Conservation (phyloP, 2,329 filamentous ascomycete species). For the Aspergillus jensenii region DNA sequence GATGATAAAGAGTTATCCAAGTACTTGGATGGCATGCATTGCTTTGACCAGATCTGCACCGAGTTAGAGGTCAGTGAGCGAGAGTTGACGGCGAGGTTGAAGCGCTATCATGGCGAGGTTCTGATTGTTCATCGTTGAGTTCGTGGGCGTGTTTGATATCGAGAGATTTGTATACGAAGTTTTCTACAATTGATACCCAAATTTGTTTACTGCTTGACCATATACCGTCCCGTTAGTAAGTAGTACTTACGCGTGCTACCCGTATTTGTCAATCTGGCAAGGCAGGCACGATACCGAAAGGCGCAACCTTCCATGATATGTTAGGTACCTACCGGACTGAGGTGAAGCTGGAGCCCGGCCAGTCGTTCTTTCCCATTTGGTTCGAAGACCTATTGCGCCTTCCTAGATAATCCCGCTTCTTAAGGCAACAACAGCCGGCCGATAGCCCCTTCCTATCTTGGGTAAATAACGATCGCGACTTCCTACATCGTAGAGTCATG, state of each 20-base stretch:
- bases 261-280: no score
- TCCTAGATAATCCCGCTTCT: no score
- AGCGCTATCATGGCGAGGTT: constrained; percentile 45
- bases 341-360: no score
- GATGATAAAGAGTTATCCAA: constrained; percentile 39
- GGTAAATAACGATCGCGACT: no score
- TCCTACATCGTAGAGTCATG: not conserved
- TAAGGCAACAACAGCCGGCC: no score
- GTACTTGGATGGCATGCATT: constrained; percentile 50
- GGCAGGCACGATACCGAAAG: no score
- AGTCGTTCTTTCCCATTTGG: no score
- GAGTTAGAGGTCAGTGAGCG: constrained; percentile 50
- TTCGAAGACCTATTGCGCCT: no score
- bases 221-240: not conserved
- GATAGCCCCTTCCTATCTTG: no score
- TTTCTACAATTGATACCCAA: constrained; percentile 13
- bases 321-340: no score
- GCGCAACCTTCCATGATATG: no score
- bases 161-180: not conserved
- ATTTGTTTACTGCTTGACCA: not conserved
- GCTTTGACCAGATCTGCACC: constrained; percentile 53
- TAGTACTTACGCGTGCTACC: no score
- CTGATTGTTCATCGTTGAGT: constrained; percentile 47
- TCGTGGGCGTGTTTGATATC: not conserved
- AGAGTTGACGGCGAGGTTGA: constrained; percentile 44